These are phyloP conservation scores for Malassezia caprae DNA, from an alignment of 1,284 basidiomycete genomes.

Conservation along the genomic window DNA sequence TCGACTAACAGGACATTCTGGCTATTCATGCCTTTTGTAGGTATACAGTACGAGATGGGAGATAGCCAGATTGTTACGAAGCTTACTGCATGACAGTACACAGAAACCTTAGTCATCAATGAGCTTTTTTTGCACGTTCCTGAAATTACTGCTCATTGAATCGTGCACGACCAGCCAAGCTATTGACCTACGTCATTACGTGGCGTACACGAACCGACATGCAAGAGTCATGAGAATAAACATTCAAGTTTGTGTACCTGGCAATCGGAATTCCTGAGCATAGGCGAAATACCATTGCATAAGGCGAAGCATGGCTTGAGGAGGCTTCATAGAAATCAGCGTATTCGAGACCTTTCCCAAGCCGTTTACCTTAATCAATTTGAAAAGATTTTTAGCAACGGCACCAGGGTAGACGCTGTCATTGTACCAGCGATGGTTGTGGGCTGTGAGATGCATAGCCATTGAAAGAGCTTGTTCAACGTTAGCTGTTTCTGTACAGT, in stretches of 20 bases:
- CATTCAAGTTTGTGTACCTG: constrained; percentile 8
- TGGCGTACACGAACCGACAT: not conserved
- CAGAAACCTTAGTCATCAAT: too few species aligned
- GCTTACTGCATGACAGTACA: too few species aligned
- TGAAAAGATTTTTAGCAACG: constrained; percentile 80
- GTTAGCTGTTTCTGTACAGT: constrained; percentile 86
- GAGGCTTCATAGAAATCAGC: constrained; percentile 66
- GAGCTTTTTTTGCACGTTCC: too few species aligned
- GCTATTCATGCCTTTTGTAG: not conserved
- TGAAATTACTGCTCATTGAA: too few species aligned
- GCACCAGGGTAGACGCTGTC: constrained; percentile 70
- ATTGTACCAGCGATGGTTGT: constrained; percentile 59
- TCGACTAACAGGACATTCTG: not conserved
- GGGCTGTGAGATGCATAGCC: constrained; percentile 81
- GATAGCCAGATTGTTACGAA: not conserved
- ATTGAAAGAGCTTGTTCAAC: constrained; percentile 80
- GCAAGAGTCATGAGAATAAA: not conserved
- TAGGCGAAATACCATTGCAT: constrained; percentile 20
- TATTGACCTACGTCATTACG: too few species aligned
- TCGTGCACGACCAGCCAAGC: too few species aligned
- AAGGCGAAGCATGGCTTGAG: constrained; percentile 26
- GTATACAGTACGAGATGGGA: not conserved
- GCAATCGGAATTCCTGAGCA: constrained; percentile 29
- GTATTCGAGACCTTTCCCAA: constrained; percentile 89
- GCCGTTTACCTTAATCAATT: constrained; percentile 84